A percentile compares a stretch with the other conserved stretches of the same genome.
Evolutionary conservation across 2,329 filamentous ascomycete species (phyloP).

Genomic region (Trichoderma semiorbis): DNA sequence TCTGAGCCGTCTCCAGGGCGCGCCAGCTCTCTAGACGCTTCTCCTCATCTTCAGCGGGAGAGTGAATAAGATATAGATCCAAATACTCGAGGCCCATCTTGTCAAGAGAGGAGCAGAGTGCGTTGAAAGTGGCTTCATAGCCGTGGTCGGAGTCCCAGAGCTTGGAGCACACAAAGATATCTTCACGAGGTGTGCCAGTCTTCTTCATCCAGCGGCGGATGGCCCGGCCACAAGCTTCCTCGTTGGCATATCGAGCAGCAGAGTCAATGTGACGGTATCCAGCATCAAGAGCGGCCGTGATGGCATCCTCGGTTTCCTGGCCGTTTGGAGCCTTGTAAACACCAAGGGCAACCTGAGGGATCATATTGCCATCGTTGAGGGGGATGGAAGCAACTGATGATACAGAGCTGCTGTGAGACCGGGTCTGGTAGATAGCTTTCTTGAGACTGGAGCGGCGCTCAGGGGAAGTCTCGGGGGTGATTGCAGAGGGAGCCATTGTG

Average conservation of each 20-base stretch:
- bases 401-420: constrained; percentile 27
- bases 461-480: constrained; percentile 34
- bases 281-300: constrained; percentile 57
- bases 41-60: constrained; percentile 63
- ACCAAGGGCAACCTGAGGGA: constrained; percentile 53
- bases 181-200: constrained; percentile 59
- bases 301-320: constrained; percentile 57
- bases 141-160: constrained; percentile 56
- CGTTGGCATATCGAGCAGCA: constrained; percentile 59
- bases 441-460: constrained; percentile 31
- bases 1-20: constrained; percentile 64
- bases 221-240: constrained; percentile 66
- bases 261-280: constrained; percentile 54
- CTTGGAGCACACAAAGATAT: constrained; percentile 66
- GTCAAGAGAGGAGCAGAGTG: constrained; percentile 62
- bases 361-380: constrained; percentile 68
- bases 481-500: constrained; percentile 37
- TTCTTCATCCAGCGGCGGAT: constrained; percentile 67
- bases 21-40: constrained; percentile 70
- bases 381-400: constrained; percentile 45
- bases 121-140: constrained; percentile 50
- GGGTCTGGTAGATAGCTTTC: constrained; percentile 26
- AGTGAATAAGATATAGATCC: constrained; percentile 67
- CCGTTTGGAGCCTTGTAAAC: constrained; percentile 47
- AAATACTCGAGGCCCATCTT: constrained; percentile 66